A percentile compares a stretch with the other conserved stretches of the same genome.
phyloP scores from a whole-genome alignment of 495 filamentous ascomycete species.

The Aspergillus diversus region DNA sequence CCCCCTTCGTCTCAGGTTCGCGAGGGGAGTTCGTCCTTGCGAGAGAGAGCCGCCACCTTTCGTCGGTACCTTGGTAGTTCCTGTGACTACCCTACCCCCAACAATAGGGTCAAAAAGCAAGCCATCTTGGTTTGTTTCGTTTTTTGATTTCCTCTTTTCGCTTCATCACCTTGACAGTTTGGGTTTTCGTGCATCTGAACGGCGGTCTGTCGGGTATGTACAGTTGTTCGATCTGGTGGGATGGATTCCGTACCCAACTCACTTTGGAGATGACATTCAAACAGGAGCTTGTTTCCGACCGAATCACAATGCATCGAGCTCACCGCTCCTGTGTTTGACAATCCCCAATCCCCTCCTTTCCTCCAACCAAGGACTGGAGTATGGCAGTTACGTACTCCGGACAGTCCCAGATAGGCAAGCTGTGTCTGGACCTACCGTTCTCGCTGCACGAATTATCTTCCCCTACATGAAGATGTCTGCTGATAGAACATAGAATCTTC shows the following conservation, averaged over 20 bases:
- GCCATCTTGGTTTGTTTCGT: background rate
- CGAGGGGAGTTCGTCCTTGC: background rate
- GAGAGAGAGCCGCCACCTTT: background rate
- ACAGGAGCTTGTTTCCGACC: constrained; percentile 8
- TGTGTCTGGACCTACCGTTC: constrained; percentile 3
- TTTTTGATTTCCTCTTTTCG: background rate
- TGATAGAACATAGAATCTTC: background rate
- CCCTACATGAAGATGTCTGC: constrained; percentile 2
- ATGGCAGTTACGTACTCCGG: constrained; percentile 7
- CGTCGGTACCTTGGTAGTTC: background rate
- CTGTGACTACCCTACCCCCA: background rate
- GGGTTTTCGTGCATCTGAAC: constrained; percentile 23
- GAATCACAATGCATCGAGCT: constrained; percentile 10
- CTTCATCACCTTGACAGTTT: constrained; percentile 1
- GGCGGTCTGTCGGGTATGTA: constrained; percentile 21
- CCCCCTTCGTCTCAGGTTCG: constrained; percentile 2
- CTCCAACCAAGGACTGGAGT: background rate
- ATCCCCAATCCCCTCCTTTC: background rate
- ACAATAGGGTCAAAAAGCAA: background rate
- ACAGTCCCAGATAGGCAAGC: constrained; percentile 11
- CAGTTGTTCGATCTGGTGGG: constrained; percentile 13
- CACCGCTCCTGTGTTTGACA: constrained; percentile 20
- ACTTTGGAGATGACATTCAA: background rate
- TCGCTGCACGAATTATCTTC: constrained; percentile 7
- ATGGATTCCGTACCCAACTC: constrained; percentile 6